Evolutionary conservation across 169 alveolate species (phyloP), one percentile per base, ranked within the genome.

Genomic region (Cryptosporidium muris): DNA sequence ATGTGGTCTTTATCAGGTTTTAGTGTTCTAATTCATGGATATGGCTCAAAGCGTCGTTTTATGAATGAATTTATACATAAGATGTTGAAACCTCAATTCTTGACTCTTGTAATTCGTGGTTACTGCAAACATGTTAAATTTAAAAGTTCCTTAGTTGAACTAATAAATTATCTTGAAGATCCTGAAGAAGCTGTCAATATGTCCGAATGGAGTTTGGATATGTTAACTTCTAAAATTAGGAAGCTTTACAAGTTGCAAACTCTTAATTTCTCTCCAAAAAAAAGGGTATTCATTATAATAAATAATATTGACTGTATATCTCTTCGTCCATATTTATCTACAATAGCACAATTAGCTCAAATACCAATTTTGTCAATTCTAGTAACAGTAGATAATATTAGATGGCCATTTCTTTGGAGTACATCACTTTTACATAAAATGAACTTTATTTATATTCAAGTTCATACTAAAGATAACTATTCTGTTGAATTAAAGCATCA

Each of bases 381-480:
- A 14, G 67, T 36, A 4, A 45, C 85, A 4, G 85, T 60, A 2
- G 85, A 74, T 36, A 74, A 74, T 14, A 74, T 74, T 40, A 74
- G 85, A 74, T 74, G 85, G 85, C 85, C 85, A 8, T 63, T 74
- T 42, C 66, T 74, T 38, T 74, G 66, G 85, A 74, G 49, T 25
- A 74, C 36, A n/a, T 56, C 85, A 14, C 54, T 74, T 52, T 62
- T 66, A 2, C 11, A 51, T 34, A 74, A 60, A 60, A 74, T 58
- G 85, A 74, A 74, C 49, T 34, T 74, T 45, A n/a, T 74, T 42
- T 74, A 74, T 47, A 16, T 56, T 7, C 54, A 74, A 0, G 58
- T 74, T 8, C 60, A 66, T 16, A 74, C 85, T 6, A 37, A 58
- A 4, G 85, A 74, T 8, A 68, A 74, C 40, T 74, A 74, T 58